A percentile compares a stretch with the other conserved stretches of the same genome.
Conservation (phyloP, 2,329 filamentous ascomycete genomes). For the Ilyonectria sp. region DNA sequence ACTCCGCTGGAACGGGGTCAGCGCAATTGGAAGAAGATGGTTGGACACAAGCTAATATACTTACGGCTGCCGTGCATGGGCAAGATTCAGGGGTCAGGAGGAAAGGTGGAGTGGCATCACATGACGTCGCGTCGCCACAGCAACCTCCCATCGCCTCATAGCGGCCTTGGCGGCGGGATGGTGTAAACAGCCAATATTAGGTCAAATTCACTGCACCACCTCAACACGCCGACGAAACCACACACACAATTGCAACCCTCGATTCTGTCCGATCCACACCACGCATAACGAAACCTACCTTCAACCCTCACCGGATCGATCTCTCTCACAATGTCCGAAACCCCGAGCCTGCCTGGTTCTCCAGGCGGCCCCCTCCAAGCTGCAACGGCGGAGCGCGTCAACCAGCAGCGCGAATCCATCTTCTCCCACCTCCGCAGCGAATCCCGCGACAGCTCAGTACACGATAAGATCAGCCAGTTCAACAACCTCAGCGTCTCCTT, state of each 20-base stretch:
- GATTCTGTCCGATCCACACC: constrained; percentile 27
- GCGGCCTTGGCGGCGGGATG: constrained; percentile 37
- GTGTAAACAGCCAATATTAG: constrained; percentile 45
- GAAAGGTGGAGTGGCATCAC: constrained; percentile 35
- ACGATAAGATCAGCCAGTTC: constrained; percentile 80
- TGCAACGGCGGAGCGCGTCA: constrained; percentile 75
- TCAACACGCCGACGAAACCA: constrained; percentile 24
- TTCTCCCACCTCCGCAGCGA: constrained; percentile 56
- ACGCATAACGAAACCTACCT: constrained; percentile 17
- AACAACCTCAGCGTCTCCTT: constrained; percentile 76
- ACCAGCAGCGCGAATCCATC: constrained; percentile 61
- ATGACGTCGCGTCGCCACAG: constrained; percentile 40
- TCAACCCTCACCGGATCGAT: constrained; percentile 9
- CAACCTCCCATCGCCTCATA: constrained; percentile 36
- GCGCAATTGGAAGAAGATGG: constrained; percentile 28
- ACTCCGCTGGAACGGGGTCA: constrained; percentile 43
- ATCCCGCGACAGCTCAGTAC: constrained; percentile 72
- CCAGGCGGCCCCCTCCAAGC: constrained; percentile 72
- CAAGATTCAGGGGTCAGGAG: background rate
- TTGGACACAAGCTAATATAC: constrained; percentile 34
- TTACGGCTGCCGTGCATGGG: constrained; percentile 32
- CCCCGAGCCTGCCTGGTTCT: constrained; percentile 67
- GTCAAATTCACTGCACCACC: constrained; percentile 18
- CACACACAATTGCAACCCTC: constrained; percentile 34
- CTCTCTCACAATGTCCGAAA: constrained; percentile 41